phyloP scores from a whole-genome alignment of 805 yeast genomes.

The Metschnikowia koreensis region DNA sequence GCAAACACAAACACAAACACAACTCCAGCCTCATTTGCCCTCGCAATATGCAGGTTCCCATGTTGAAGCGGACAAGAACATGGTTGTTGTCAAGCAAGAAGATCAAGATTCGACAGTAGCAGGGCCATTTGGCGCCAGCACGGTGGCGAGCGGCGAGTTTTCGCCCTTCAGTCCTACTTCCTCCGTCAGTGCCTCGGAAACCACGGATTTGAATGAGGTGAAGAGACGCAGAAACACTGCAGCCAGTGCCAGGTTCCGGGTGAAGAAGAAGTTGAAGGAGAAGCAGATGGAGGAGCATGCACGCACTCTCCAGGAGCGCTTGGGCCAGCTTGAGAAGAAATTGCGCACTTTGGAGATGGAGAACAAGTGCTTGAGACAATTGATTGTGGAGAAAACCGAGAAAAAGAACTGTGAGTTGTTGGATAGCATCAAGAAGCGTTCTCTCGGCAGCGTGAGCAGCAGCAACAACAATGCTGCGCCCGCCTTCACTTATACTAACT shows the following conservation, averaged over 20 bases:
- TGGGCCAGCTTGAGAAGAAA: slow-evolving; percentile 64
- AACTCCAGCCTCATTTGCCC: slow-evolving; percentile 6
- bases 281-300: slow-evolving; percentile 83
- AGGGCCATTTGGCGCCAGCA: slow-evolving; percentile 1
- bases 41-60: neutral
- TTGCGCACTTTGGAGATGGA: slow-evolving; percentile 91
- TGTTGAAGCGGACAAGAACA: neutral
- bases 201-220: slow-evolving; percentile 39
- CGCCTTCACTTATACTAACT: slow-evolving; percentile 33
- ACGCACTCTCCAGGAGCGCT: slow-evolving; percentile 67
- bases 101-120: slow-evolving; percentile 6
- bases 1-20: no score
- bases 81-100: slow-evolving; percentile 2
- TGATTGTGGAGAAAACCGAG: slow-evolving; percentile 75
- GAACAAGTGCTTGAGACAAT: slow-evolving; percentile 75
- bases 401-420: slow-evolving; percentile 28
- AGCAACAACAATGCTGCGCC: neutral
- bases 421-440: slow-evolving; percentile 28
- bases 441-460: slow-evolving; percentile 17
- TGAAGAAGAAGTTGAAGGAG: slow-evolving; percentile 88
- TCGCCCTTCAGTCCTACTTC: neutral
- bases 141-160: neutral
- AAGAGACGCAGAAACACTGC: slow-evolving; percentile 88
- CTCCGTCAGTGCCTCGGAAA: neutral
- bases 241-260: slow-evolving; percentile 90